These are phyloP conservation scores for Metarhizium brunneum DNA, from an alignment of 2,329 filamentous ascomycete genomes.

Conservation along the genomic window DNA sequence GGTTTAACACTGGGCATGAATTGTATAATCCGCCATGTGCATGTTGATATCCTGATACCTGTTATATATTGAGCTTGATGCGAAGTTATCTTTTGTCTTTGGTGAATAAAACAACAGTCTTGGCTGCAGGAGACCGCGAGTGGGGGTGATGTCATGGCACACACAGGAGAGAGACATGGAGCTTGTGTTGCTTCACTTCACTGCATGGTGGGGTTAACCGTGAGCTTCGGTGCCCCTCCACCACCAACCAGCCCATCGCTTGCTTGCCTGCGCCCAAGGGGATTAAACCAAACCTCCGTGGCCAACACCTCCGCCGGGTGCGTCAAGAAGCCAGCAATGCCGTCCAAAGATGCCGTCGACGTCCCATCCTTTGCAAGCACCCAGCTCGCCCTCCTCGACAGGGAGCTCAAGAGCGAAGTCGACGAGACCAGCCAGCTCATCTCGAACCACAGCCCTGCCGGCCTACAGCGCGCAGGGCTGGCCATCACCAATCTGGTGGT, in stretches of 20 bases:
- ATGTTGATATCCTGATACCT: too few relatives aligned
- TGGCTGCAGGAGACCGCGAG: too few relatives aligned
- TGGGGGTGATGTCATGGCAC: too few relatives aligned
- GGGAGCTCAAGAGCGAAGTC: slow-evolving; percentile 65
- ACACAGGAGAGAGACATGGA: too few relatives aligned
- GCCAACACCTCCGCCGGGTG: neutral
- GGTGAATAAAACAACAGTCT: too few relatives aligned
- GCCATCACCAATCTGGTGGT: slow-evolving; percentile 70
- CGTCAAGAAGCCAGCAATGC: slow-evolving; percentile 17
- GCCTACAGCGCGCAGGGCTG: slow-evolving; percentile 67
- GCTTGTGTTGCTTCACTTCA: too few relatives aligned
- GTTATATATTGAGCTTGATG: too few relatives aligned
- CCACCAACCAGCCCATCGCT: neutral
- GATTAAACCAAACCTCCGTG: neutral
- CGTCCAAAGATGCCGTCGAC: slow-evolving; percentile 38
- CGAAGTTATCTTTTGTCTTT: too few relatives aligned
- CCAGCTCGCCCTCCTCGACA: slow-evolving; percentile 61
- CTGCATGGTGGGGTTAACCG: too few relatives aligned
- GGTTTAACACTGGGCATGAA: too few relatives aligned
- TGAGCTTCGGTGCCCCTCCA: too few relatives aligned
- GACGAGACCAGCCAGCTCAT: slow-evolving; percentile 60
- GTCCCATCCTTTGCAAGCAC: slow-evolving; percentile 60
- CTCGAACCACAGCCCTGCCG: slow-evolving; percentile 55
- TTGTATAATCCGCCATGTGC: too few relatives aligned
- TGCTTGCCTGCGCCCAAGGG: neutral